phyloP scores from a whole-genome alignment of 2,329 filamentous ascomycete species.

The Microascus cirrosus region DNA sequence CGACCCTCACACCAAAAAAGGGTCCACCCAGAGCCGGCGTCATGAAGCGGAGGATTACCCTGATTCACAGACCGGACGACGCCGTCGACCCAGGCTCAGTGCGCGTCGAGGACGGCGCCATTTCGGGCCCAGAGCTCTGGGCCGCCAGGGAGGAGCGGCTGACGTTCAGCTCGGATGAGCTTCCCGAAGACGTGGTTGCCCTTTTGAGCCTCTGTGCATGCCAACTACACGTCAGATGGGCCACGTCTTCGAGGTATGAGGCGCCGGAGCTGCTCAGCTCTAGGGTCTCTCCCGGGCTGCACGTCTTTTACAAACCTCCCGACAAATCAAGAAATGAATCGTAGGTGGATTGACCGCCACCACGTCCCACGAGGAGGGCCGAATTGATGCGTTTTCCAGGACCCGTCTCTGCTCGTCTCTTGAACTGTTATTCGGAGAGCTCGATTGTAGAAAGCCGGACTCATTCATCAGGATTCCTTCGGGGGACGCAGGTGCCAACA shows the following conservation, averaged over 20 bases:
- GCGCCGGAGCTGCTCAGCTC: slow-evolving; percentile 61
- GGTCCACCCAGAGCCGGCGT: slow-evolving; percentile 11
- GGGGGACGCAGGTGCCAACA: neutral
- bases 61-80: slow-evolving; percentile 55
- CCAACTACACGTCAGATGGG: slow-evolving; percentile 73
- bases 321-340: slow-evolving; percentile 5
- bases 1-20: neutral
- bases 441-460: slow-evolving; percentile 36
- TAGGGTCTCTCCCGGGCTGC: slow-evolving; percentile 67
- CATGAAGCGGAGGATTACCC: slow-evolving; percentile 75
- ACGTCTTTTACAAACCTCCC: slow-evolving; percentile 62
- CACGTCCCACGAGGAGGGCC: neutral
- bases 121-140: slow-evolving; percentile 45
- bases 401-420: slow-evolving; percentile 42
- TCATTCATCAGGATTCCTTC: slow-evolving; percentile 1
- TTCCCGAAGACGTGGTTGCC: slow-evolving; percentile 55
- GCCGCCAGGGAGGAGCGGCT: slow-evolving; percentile 70
- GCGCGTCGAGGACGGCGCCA: slow-evolving; percentile 38
- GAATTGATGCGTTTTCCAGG: neutral
- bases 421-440: slow-evolving; percentile 41
- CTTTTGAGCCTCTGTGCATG: slow-evolving; percentile 50
- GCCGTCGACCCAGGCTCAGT: slow-evolving; percentile 55
- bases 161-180: slow-evolving; percentile 62
- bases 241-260: slow-evolving; percentile 44
- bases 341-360: neutral